Base-by-base conservation (phyloP, 768 basidiomycete genomes). In the Chiua virens region DNA sequence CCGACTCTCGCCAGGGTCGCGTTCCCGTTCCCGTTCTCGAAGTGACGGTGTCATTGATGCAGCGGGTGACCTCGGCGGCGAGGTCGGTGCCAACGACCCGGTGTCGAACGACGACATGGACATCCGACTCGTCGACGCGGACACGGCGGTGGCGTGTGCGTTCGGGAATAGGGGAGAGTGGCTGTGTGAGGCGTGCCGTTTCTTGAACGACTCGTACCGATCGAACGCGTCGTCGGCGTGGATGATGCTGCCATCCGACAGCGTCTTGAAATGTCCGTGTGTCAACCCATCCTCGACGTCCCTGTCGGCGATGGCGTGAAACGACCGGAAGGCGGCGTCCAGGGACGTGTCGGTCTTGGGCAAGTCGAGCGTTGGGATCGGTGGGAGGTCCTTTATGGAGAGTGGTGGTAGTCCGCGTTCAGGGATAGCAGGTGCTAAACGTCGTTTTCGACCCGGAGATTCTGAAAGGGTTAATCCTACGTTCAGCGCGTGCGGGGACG, bases 151-250 rank as follows among this genome's bases (percentile, higher is more conserved):
- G 2, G 51, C 8, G 15, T 36, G 35, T 14, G 32, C 37, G 4
- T 57, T 49, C 1, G 52, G 42, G 30, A 25, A 22, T 1, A 50
- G 43, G 8, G 58, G 63, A 1, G 47, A 47, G n/a, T 54, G 54
- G 0, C 41, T 42, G 6, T 59, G 54, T n/a, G 53, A 56, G 17
- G 53, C 70, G 46, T 79, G 77, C 39, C 69, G 71, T 61, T 82
- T 81, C 62, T 82, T 82, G 70, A 86, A 94, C n/a, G 84, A 75
- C 65, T 95, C 90, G 63, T 96, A 97, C 34, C 92, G 78, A 50
- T 90, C 89, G 66, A 87, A 96, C 0, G 94, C 94, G 66, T 96
- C 92, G 59, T 92, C 87, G 34, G 89, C 71, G 6, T 68, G 74
- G 5, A 54, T 5, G 30, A 57, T 30, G 9, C 54, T 47, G 32